phyloP scores from a whole-genome alignment of 2,329 filamentous ascomycete genomes.

The Neofusicoccum ribis region DNA sequence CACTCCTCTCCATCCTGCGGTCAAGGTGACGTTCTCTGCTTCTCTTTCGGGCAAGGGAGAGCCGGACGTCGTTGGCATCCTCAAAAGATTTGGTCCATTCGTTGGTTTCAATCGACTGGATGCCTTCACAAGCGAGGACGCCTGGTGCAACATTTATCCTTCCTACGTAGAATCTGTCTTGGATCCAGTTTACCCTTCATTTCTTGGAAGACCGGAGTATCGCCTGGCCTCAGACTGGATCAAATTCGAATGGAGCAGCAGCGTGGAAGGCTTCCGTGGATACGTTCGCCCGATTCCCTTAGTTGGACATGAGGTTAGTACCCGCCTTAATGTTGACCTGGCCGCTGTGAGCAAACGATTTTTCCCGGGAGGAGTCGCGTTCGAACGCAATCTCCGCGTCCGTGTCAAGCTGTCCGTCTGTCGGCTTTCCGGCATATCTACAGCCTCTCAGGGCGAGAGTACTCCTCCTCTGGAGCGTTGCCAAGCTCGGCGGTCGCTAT shows the following conservation, averaged over 20 bases:
- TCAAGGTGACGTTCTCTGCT: slow-evolving; percentile 25
- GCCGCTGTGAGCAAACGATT: slow-evolving; percentile 22
- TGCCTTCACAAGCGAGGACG: slow-evolving; percentile 19
- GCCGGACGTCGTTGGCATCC: slow-evolving; percentile 24
- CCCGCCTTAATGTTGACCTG: slow-evolving; percentile 22
- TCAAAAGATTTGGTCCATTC: slow-evolving; percentile 28
- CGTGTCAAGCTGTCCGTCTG: slow-evolving; percentile 25
- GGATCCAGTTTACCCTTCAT: slow-evolving; percentile 1
- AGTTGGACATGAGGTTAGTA: background rate
- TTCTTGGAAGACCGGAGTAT: slow-evolving; percentile 19
- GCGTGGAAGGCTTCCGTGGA: slow-evolving; percentile 26
- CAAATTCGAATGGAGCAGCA: slow-evolving; percentile 27
- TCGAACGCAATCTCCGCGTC: slow-evolving; percentile 34
- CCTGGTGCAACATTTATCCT: slow-evolving; percentile 29
- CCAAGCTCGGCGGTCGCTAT: background rate
- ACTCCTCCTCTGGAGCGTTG: background rate
- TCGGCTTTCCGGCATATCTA: background rate
- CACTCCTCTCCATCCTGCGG: slow-evolving; percentile 19
- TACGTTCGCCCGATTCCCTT: slow-evolving; percentile 20
- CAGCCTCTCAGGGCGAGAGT: background rate
- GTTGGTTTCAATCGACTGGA: slow-evolving; percentile 27
- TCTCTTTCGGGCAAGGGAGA: slow-evolving; percentile 16
- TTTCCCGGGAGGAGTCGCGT: slow-evolving; percentile 32
- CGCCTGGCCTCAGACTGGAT: slow-evolving; percentile 22
- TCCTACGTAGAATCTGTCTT: slow-evolving; percentile 19